Percentiles rank a stretch among this genome's conserved stretches.
These are phyloP conservation scores for Sergeia podlipaevii DNA, from an alignment of 208 protist species.

Conservation along the genomic window DNA sequence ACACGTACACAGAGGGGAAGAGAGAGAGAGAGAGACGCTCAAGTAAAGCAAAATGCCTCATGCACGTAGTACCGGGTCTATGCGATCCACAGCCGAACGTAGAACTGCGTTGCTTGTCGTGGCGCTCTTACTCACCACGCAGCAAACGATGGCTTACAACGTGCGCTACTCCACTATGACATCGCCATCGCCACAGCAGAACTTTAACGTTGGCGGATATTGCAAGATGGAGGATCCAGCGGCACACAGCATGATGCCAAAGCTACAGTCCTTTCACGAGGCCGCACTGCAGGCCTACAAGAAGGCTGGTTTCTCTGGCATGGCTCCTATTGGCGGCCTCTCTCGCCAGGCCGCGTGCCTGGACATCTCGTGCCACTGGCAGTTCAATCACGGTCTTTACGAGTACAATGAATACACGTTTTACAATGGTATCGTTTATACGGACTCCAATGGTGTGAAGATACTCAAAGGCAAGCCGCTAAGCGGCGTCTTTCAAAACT, in stretches of 20 bases:
- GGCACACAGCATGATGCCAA: constrained; percentile 64
- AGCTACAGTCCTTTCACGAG: constrained; percentile 23
- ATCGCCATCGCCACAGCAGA: constrained; percentile 10
- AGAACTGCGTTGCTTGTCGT: constrained; percentile 8
- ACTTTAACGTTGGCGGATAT: constrained; percentile 18
- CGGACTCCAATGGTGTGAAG: too few species aligned
- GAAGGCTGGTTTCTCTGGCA: constrained; percentile 11
- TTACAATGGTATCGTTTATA: constrained; percentile 41
- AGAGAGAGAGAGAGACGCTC: too few species aligned
- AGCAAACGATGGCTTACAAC: constrained; percentile 21
- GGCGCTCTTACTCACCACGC: constrained; percentile 9
- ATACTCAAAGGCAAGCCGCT: constrained; percentile 13
- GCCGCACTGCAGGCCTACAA: constrained; percentile 12
- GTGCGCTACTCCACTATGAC: constrained; percentile 31
- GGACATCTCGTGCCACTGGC: constrained; percentile 32
- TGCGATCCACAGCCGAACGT: neutral
- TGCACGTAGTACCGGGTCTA: neutral
- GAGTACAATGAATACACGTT: constrained; percentile 42
- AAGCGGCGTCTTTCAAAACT: constrained; percentile 26
- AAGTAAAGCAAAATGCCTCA: too few species aligned
- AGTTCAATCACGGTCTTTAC: constrained; percentile 53
- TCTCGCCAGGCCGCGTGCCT: constrained; percentile 38
- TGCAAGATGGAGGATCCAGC: constrained; percentile 23
- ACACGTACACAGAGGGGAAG: too few species aligned
- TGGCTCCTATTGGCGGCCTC: constrained; percentile 42